These are phyloP conservation scores for Fusarium lyarnte DNA, from an alignment of 2,329 filamentous ascomycete species.

Conservation along the genomic window DNA sequence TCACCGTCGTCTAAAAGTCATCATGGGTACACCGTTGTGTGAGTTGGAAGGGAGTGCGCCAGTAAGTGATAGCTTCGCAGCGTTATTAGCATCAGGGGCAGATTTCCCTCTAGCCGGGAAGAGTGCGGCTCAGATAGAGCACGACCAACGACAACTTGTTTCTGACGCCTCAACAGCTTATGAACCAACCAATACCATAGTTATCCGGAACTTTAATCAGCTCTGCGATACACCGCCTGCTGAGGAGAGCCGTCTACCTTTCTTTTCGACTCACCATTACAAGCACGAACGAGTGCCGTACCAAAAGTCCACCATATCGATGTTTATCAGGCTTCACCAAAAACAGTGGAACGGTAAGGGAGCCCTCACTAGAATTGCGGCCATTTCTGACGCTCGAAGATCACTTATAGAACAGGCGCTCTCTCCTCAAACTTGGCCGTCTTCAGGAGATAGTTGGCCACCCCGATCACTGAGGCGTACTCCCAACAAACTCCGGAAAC, in stretches of 20 bases:
- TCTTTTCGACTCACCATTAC: background rate
- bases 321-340: background rate
- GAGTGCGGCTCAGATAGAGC: background rate
- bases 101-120: background rate
- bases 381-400: background rate
- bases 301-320: background rate
- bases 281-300: background rate
- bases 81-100: background rate
- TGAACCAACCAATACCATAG: background rate
- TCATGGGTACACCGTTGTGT: background rate
- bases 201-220: background rate
- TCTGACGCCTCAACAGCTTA: background rate
- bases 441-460: background rate
- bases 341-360: background rate
- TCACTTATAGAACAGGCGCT: background rate
- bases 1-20: too few relatives aligned
- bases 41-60: background rate
- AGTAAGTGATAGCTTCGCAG: background rate
- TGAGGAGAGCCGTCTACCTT: background rate
- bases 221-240: background rate
- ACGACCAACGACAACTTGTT: background rate
- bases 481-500: background rate
- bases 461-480: background rate
- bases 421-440: background rate
- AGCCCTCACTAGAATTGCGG: background rate